Evolutionary conservation across 73 alveolate genomes (phyloP), one percentile per base, ranked within the genome.

Genomic region (Vitrella brassicaformis): DNA sequence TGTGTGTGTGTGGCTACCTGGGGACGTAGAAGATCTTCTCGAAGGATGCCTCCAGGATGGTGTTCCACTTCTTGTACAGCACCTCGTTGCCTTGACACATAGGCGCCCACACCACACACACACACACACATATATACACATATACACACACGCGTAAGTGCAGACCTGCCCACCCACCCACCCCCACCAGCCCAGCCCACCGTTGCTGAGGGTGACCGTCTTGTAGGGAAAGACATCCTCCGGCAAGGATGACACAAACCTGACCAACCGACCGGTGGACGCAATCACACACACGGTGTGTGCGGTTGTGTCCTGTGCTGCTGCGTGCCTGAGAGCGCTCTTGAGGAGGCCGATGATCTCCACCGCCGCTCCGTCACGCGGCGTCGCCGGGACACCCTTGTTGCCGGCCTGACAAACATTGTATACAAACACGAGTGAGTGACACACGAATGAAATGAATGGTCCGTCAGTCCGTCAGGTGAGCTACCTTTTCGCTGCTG

Each of bases 361-460:
- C 65, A 90, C 86, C 30, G 93, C 96, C 25, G 98, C 98, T 19
- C 98, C 98, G 80, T 94, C 96, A 67, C 98, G 76, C 26, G 98
- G 94, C 0, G 97, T 82, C n/a, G 93, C 98, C 19, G 98, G 98
- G 32, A 85, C 81, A 28, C 98, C 98, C 71, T 89, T 87, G 86
- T 94, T 94, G 47, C 93, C 91, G 31, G 96, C 93, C 69, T 70
- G 30, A 9, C 56, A 39, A 4, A 39, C 56, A 39, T 8, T 39
- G n/a, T 39, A 39, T 14, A 14, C 22, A 39, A 39, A 39, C 22
- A 39, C 22, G 22, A 39, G 56, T 4, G 56, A 8, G 14, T 4
- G 56, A 14, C 4, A 14, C 4, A 4, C 56, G 56, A 39, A 4
- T 39, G 56, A 4, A 8, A 39, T 39, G 56, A 39, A 39, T 39